Evolutionary conservation across 768 basidiomycete species (phyloP), one percentile per base, ranked within the genome.

Genomic region (Mycena venus): DNA sequence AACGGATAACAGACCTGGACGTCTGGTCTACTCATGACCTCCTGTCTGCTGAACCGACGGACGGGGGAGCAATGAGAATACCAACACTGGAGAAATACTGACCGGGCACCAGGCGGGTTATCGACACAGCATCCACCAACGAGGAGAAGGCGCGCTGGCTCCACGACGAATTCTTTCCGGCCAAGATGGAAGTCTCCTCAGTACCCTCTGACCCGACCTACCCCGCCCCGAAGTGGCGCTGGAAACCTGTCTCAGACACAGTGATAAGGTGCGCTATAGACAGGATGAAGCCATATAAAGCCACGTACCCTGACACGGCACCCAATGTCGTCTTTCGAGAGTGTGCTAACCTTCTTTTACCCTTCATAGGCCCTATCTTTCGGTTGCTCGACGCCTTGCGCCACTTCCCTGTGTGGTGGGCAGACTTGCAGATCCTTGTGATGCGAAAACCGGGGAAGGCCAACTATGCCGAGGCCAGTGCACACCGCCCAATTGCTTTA

Each of bases 401-500:
- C 1, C 51, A 60, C 27, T 85, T 83, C 63, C 63, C 62, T 4
- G 65, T 72, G 2, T 25, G 29, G 1, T 80, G 79, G 84, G 74
- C 76, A 23, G 25, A 74, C 0, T 85, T 78, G 23, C 80, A 68
- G 0, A 85, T 83, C 0, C 75, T 83, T 0, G 79, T 86, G 0
- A 72, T 87, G 0, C 64, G 77, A 0, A 88, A 89, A 68, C 85
- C 84, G 0, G 83, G 83, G 0, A 81, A 82, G 36, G 71, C 78
- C 0, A 64, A 80, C 70, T 89, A 89, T 74, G 65, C 78, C 0
- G 47, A 77, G 0, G 62, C 86, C 0, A 83, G 83, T 40, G 81
- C 85, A 0, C 86, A 85, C 55, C 65, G 83, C 0, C 88, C 86
- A 0, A 87, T 89, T 0, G 83, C 82, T 0, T 82, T 88, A 47